Percentiles rank a stretch among this genome's conserved stretches.
Conservation (phyloP, 495 filamentous ascomycete genomes). For the Glonium stellatum region DNA sequence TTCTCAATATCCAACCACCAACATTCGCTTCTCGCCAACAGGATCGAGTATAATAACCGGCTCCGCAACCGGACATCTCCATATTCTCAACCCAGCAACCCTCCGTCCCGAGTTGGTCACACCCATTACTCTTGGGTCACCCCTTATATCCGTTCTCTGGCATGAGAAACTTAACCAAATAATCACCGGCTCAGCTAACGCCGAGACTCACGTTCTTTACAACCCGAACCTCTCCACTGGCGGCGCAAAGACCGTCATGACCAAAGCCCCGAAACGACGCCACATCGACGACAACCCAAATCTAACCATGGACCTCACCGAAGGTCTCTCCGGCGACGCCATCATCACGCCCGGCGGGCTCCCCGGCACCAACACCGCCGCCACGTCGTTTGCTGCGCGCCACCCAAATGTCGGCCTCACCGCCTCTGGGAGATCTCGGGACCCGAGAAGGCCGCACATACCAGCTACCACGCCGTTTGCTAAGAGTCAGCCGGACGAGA, state of each 20-base stretch:
- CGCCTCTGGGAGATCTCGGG: conserved; percentile 68
- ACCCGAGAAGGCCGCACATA: conserved; percentile 73
- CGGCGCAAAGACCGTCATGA: conserved; percentile 85
- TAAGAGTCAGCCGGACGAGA: conserved; percentile 83
- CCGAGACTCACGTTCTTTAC: conserved; percentile 83
- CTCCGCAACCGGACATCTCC: conserved; percentile 76
- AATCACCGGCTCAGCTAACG: conserved; percentile 83
- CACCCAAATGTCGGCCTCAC: conserved; percentile 68
- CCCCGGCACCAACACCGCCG: conserved; percentile 42
- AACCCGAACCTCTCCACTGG: conserved; percentile 71
- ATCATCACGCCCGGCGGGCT: conserved; percentile 61
- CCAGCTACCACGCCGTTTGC: conserved; percentile 85
- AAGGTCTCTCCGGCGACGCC: conserved; percentile 74
- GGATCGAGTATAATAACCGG: conserved; percentile 80
- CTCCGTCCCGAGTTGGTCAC: conserved; percentile 76
- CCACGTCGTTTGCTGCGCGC: conserved; percentile 52
- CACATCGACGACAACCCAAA: conserved; percentile 89
- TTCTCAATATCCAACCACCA: conserved; percentile 70
- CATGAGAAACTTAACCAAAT: conserved; percentile 95
- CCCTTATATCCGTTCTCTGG: conserved; percentile 82
- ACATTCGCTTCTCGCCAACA: conserved; percentile 82
- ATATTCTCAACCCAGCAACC: conserved; percentile 89
- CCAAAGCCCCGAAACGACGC: conserved; percentile 83
- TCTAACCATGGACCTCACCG: conserved; percentile 69
- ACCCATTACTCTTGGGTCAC: conserved; percentile 72